Conservation (phyloP, 441 rosid genomes). For the Jatropha multifida region DNA sequence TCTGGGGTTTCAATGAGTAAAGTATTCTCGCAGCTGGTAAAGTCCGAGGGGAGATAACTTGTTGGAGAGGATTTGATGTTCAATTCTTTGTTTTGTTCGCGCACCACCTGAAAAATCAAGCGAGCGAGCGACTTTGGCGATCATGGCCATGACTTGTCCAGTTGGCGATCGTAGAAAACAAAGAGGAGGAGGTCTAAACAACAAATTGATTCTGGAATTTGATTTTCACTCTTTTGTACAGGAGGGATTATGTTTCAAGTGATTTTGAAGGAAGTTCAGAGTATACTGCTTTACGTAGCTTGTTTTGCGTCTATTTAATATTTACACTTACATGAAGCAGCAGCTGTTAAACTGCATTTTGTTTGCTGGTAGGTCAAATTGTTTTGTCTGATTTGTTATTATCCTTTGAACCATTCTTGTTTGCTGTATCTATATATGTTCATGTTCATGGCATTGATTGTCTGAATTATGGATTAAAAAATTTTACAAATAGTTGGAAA, state of each 20-base stretch:
- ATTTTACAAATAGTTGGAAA: too few relatives aligned
- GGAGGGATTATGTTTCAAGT: conserved; percentile 16
- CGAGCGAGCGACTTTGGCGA: background rate
- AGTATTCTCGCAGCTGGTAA: conserved; percentile 89
- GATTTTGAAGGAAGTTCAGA: conserved; percentile 18
- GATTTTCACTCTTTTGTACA: conserved; percentile 15
- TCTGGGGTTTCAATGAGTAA: conserved; percentile 85
- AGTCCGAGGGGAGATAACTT: conserved; percentile 80
- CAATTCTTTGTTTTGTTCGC: conserved; percentile 22
- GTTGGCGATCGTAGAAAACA: background rate
- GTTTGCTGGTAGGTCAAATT: background rate
- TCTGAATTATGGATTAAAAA: background rate
- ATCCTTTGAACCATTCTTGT: background rate
- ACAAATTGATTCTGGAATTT: background rate
- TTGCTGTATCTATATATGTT: background rate
- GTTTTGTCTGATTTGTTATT: background rate
- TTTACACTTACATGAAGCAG: background rate
- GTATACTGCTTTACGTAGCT: background rate
- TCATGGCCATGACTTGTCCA: background rate
- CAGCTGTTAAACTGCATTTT: background rate
- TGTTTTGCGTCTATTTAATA: background rate
- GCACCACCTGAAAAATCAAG: background rate
- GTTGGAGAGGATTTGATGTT: background rate
- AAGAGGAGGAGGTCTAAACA: background rate
- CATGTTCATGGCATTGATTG: background rate